phyloP scores from a whole-genome alignment of 2,329 filamentous ascomycete species.

The Venturia carpophila region DNA sequence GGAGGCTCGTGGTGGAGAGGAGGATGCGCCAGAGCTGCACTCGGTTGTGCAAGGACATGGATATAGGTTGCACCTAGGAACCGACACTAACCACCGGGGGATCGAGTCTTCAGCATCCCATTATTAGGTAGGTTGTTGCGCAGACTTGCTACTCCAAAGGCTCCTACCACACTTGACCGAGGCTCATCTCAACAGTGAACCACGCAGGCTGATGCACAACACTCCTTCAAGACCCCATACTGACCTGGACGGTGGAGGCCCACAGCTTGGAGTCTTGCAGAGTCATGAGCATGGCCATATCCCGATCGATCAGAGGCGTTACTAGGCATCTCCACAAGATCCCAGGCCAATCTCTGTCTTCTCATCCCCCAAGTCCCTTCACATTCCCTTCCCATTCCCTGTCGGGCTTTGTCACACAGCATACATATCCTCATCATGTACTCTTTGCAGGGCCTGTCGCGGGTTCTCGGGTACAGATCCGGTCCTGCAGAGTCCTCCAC shows the following conservation, averaged over 20 bases:
- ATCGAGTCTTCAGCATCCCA: neutral
- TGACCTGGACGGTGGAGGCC: neutral
- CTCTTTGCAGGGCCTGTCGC: neutral
- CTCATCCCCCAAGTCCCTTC: no score
- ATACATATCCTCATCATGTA: slow-evolving; percentile 4
- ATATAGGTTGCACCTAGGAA: neutral
- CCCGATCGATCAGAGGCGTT: neutral
- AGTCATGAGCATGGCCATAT: neutral
- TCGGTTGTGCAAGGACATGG: neutral
- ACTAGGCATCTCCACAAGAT: neutral
- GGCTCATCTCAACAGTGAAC: no score
- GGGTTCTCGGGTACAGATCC: neutral
- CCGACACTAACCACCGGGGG: neutral
- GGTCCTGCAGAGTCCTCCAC: neutral
- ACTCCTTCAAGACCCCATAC: neutral
- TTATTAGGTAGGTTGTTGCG: neutral
- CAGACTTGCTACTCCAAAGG: neutral
- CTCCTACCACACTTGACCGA: no score
- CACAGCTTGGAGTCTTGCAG: neutral
- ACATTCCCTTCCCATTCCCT: neutral
- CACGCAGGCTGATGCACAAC: neutral
- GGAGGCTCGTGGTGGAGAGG: neutral
- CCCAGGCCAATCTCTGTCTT: neutral
- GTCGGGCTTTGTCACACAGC: neutral
- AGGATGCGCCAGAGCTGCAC: neutral